Percentiles rank a stretch among this genome's conserved stretches.
Conservation (phyloP, 352 stramenopile species). For the Thraustochytrium striatum region DNA sequence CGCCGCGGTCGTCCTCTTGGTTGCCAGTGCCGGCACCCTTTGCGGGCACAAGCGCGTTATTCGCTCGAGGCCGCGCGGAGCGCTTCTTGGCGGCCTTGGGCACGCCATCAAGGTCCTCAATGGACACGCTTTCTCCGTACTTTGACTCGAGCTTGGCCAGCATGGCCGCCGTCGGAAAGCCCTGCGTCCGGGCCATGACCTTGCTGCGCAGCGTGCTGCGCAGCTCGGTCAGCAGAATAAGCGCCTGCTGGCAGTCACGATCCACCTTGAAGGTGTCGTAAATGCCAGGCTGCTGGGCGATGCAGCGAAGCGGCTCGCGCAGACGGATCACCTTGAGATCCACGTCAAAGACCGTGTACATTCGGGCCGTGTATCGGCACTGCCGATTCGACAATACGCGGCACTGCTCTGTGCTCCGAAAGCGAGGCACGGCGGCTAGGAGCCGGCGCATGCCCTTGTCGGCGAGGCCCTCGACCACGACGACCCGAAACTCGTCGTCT, state of each 20-base stretch:
- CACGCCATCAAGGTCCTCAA: conserved; percentile 74
- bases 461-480: conserved; percentile 74
- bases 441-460: conserved; percentile 62
- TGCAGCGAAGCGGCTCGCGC: conserved; percentile 65
- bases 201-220: conserved; percentile 60
- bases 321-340: conserved; percentile 83
- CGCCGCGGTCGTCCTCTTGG: background rate
- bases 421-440: conserved; percentile 57
- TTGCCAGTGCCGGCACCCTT: background rate
- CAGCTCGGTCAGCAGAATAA: conserved; percentile 67
- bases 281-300: conserved; percentile 71
- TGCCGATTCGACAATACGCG: conserved; percentile 65
- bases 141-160: conserved; percentile 79
- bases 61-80: background rate
- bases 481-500: conserved; percentile 72
- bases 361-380: conserved; percentile 67
- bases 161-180: conserved; percentile 71
- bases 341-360: conserved; percentile 77
- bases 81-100: conserved; percentile 32
- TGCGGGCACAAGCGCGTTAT: too few species aligned
- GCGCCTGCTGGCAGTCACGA: conserved; percentile 68
- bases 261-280: conserved; percentile 81
- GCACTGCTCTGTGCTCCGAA: conserved; percentile 53
- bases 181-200: conserved; percentile 63
- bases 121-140: conserved; percentile 80